These are phyloP conservation scores for Cadophora luteo-olivacea DNA, from an alignment of 2,329 filamentous ascomycete species.

Conservation along the genomic window DNA sequence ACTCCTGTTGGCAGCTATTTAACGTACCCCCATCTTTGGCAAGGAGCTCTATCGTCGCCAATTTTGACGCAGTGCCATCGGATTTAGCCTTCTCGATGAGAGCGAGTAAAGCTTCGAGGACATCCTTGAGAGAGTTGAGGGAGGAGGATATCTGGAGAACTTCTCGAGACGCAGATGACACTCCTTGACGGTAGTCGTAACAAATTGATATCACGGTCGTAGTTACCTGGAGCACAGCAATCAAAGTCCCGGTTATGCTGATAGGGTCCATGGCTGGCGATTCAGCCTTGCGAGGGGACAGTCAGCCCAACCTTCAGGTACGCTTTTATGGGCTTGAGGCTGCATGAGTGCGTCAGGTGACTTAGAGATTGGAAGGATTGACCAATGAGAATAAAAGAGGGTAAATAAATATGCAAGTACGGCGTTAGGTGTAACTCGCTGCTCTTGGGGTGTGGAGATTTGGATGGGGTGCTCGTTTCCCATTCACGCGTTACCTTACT, in stretches of 20 bases:
- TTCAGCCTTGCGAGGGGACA: not conserved
- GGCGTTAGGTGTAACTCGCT: constrained; percentile 15
- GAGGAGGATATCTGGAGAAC: constrained; percentile 32
- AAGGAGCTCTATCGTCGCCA: constrained; percentile 30
- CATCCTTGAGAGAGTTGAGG: constrained; percentile 31
- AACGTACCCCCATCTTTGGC: constrained; percentile 30
- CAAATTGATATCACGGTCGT: constrained; percentile 33
- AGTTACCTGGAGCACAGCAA: constrained; percentile 37
- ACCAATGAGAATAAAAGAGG: constrained; percentile 1
- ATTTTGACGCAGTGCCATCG: constrained; percentile 1
- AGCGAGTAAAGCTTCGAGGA: constrained; percentile 32
- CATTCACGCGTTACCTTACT: not conserved
- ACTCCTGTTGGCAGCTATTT: constrained; percentile 26
- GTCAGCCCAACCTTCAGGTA: not conserved
- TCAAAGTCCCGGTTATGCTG: constrained; percentile 34
- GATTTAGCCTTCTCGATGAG: constrained; percentile 30
- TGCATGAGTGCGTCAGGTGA: constrained; percentile 12
- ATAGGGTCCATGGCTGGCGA: constrained; percentile 33
- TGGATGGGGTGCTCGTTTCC: not conserved
- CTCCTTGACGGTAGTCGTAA: constrained; percentile 36
- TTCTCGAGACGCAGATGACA: constrained; percentile 29
- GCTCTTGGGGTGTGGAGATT: not conserved
- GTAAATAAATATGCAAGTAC: not conserved
- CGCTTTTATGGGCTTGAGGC: not conserved
- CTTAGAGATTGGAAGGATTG: not conserved